A percentile compares a stretch with the other conserved stretches of the same genome.
Conservation (phyloP, 768 basidiomycete genomes). For the Naganishia friedmannii region DNA sequence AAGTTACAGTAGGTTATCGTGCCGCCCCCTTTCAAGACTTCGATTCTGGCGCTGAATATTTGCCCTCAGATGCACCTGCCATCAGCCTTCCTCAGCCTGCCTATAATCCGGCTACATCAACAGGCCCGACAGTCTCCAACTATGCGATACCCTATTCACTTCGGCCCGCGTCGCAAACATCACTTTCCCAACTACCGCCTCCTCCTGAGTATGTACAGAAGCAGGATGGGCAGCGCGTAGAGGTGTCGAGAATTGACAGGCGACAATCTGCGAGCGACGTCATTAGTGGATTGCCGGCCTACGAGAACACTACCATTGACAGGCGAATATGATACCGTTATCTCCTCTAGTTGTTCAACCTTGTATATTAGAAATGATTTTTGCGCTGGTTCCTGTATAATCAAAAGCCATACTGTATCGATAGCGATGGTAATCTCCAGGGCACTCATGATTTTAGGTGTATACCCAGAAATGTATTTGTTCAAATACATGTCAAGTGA, state of each 20-base stretch:
- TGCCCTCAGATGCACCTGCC: slow-evolving; percentile 14
- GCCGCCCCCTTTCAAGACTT: background rate
- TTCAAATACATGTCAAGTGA: too few species aligned
- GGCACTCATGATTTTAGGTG: too few species aligned
- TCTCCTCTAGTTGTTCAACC: background rate
- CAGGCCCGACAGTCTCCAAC: background rate
- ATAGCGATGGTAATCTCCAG: background rate
- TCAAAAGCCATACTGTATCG: background rate
- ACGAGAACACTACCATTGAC: background rate
- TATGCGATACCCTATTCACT: slow-evolving; percentile 1
- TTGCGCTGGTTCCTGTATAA: background rate
- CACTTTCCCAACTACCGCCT: slow-evolving; percentile 7
- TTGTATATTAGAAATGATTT: too few species aligned
- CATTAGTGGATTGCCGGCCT: background rate
- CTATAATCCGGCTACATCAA: background rate
- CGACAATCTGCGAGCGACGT: background rate
- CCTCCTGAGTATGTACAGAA: slow-evolving; percentile 13
- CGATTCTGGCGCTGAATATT: background rate
- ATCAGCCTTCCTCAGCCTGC: slow-evolving; percentile 12
- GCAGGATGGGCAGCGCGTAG: background rate
- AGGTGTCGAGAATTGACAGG: background rate
- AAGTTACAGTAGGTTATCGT: slow-evolving; percentile 9
- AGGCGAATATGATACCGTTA: background rate
- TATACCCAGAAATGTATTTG: background rate
- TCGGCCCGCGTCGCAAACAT: background rate